Conservation (phyloP, 208 protist species). For the Trichomonas vaginalis region DNA sequence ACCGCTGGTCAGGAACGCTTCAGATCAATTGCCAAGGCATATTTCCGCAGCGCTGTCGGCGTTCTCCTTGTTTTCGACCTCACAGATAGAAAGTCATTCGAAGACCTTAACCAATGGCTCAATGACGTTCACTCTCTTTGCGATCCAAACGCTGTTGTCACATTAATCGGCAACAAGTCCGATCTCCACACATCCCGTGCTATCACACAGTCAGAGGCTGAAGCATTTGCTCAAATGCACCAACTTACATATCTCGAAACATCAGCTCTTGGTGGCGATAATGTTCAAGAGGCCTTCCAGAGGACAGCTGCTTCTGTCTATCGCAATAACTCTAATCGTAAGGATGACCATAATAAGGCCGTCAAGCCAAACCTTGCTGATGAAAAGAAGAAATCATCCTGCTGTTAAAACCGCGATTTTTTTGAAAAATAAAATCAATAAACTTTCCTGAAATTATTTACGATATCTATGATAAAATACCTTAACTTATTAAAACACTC, state of each 20-base stretch:
- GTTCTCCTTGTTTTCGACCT: conserved; percentile 7
- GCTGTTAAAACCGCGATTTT: neutral
- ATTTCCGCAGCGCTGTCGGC: neutral
- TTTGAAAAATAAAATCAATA: neutral
- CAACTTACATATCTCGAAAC: neutral
- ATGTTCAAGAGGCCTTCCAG: neutral
- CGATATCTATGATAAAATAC: too few relatives aligned
- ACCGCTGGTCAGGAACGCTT: conserved; percentile 9
- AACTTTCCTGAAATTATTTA: too few relatives aligned
- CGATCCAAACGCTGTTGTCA: neutral
- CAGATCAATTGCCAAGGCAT: neutral
- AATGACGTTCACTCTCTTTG: neutral
- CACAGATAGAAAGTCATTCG: conserved; percentile 8
- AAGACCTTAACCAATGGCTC: neutral
- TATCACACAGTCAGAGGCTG: neutral
- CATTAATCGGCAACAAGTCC: conserved; percentile 10
- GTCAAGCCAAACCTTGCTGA: neutral
- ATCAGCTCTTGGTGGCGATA: neutral
- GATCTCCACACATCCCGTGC: neutral
- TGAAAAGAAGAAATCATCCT: neutral
- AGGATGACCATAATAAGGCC: neutral
- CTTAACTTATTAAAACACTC: too few relatives aligned
- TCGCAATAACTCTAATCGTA: neutral
- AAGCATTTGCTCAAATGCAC: neutral
- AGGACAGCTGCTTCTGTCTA: neutral